phyloP scores from a whole-genome alignment of 2,329 filamentous ascomycete genomes.

The Hirsutella minnesotensis region DNA sequence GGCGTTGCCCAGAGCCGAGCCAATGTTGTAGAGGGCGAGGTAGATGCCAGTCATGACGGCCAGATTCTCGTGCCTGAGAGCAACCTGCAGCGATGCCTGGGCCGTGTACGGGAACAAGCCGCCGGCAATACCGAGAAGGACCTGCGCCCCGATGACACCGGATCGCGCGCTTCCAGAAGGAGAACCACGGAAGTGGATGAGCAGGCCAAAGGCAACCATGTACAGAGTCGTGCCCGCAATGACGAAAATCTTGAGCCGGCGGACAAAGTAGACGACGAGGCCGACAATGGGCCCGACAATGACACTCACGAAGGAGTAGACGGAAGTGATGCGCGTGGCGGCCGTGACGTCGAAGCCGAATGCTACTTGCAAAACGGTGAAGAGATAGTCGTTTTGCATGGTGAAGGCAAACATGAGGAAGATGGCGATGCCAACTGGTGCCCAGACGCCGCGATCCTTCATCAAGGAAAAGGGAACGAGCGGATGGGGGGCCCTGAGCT shows the following conservation, averaged over 20 bases:
- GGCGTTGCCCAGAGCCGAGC: conserved; percentile 27
- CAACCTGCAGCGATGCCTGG: conserved; percentile 26
- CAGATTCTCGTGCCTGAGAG: conserved; percentile 22
- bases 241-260: conserved; percentile 46
- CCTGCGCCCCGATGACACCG: conserved; percentile 44
- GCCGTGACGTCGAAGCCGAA: conserved; percentile 42
- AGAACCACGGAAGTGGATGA: conserved; percentile 43
- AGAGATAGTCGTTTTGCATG: conserved; percentile 47
- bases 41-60: conserved; percentile 26
- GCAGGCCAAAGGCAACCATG: conserved; percentile 42
- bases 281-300: conserved; percentile 40
- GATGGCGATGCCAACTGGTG: conserved; percentile 40
- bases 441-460: conserved; percentile 48
- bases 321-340: conserved; percentile 42
- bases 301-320: conserved; percentile 42
- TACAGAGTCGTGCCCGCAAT: conserved; percentile 43
- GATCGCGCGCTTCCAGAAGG: conserved; percentile 24
- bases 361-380: conserved; percentile 43
- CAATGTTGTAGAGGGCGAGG: conserved; percentile 28
- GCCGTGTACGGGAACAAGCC: conserved; percentile 39
- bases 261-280: conserved; percentile 36
- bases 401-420: conserved; percentile 41
- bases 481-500: conserved; percentile 33
- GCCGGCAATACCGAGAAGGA: conserved; percentile 45
- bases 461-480: conserved; percentile 47